Evolutionary conservation across 768 basidiomycete species (phyloP).

Genomic region (Lepiota brunneoincarnata): DNA sequence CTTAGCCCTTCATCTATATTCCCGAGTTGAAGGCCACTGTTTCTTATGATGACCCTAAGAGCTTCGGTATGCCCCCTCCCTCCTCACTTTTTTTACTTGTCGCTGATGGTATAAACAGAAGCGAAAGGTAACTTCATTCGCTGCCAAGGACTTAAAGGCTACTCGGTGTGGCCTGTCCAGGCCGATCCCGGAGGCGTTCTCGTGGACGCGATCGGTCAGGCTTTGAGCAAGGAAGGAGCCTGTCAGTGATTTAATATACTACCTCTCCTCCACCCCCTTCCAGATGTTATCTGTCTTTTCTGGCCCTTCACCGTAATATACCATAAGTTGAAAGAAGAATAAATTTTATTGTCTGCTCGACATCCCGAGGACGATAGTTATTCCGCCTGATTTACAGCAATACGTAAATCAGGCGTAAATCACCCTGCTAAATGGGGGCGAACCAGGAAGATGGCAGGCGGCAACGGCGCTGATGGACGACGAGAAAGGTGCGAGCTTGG

Average conservation of each 20-base stretch:
- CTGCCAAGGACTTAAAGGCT: constrained; percentile 50
- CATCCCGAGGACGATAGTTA: too few species aligned
- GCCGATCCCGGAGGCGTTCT: constrained; percentile 62
- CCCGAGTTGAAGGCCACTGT: constrained; percentile 50
- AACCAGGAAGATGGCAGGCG: too few species aligned
- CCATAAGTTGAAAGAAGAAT: too few species aligned
- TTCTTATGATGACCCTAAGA: constrained; percentile 63
- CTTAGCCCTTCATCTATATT: constrained; percentile 73
- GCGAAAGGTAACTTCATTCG: constrained; percentile 64
- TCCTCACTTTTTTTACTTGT: neutral
- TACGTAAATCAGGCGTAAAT: too few species aligned
- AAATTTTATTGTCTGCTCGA: too few species aligned
- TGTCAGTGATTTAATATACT: constrained; percentile 12
- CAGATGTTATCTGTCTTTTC: too few species aligned
- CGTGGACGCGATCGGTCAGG: constrained; percentile 47
- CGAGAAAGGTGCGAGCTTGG: too few species aligned
- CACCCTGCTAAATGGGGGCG: too few species aligned
- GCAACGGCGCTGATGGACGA: too few species aligned
- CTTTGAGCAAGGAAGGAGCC: constrained; percentile 29
- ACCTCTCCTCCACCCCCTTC: too few species aligned
- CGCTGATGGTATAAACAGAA: constrained; percentile 22
- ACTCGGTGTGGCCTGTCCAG: constrained; percentile 64
- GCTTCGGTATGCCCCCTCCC: constrained; percentile 40
- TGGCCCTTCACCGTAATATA: too few species aligned
- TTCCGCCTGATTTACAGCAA: too few species aligned